Evolutionary conservation across 148 eudicot genomes (phyloP), one percentile per base, ranked within the genome.

Genomic region (Selenicereus undatus): DNA sequence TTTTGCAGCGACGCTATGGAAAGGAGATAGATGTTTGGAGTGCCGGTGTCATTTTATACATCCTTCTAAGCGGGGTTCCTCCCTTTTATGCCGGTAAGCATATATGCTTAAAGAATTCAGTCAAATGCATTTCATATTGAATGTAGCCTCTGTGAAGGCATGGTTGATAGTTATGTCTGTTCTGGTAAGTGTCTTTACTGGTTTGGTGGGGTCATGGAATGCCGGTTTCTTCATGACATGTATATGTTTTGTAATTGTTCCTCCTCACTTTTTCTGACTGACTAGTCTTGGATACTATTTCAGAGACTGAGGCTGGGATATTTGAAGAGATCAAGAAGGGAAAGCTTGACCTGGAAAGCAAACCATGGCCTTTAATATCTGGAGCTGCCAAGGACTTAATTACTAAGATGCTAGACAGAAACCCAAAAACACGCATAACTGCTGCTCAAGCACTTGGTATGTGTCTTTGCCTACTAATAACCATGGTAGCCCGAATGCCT

Each of bases 11-110:
- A 21, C 85, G 62, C 10, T 95, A 93, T 79, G 97, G 98, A 50
- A 93, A 93, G 83, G 98, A 95, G 83, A 86, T 93, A 20, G 98
- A 95, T 82, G 93, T 95, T 29, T 95, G 98, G 97, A 95, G 98
- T 87, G 98, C 95, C 39, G 98, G 98, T 50, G 89, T 93, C 81
- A 95, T 95, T 30, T 75, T 95, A 32, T 95, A 95, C 86, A 95
- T 95, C 76, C 97, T 95, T 77, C 85, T 95, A 0, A 81, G 92
- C 65, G 98, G 98, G 8, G 91, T 89, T 73, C 96, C 98, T 83
- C 98, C 98, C 52, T 95, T 93, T 80, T 91, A 94, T 94, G 97
- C 88, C 64, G 97, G 97, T 94, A 85, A 83, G 80, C 24, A 64
- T 27, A 64, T 27, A 30, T 27, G 48, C 13, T 39, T 60, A 2